Percentiles rank a stretch among this genome's conserved stretches.
Conservation (phyloP, 1,139 yeast species). For the Geotrichum citri-aurantii region DNA sequence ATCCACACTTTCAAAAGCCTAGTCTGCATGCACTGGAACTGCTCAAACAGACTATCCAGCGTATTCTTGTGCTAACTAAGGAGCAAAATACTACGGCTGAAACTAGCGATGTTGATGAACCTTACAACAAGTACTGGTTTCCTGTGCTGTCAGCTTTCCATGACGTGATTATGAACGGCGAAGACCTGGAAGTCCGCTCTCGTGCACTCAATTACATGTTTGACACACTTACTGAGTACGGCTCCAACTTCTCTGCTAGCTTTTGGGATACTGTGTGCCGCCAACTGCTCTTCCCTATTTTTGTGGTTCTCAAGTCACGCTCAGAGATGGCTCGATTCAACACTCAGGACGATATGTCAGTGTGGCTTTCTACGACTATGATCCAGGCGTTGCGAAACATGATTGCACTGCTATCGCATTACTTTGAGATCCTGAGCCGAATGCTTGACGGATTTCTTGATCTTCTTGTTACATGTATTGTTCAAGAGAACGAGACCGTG, state of each 20-base stretch:
- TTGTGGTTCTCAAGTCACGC: slow-evolving; percentile 68
- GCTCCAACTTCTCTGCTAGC: slow-evolving; percentile 61
- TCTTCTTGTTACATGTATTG: slow-evolving; percentile 76
- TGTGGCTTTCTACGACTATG: slow-evolving; percentile 96
- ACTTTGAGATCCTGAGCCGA: slow-evolving; percentile 65
- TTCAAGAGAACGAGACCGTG: slow-evolving; percentile 95
- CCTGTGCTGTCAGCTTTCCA: slow-evolving; percentile 79
- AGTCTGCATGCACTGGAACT: slow-evolving; percentile 77
- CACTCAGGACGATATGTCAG: slow-evolving; percentile 75
- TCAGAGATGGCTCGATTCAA: slow-evolving; percentile 68
- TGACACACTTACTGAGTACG: slow-evolving; percentile 73
- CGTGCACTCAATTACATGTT: slow-evolving; percentile 79
- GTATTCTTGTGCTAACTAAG: slow-evolving; percentile 16
- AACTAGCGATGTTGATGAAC: slow-evolving; percentile 31
- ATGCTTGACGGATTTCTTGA: slow-evolving; percentile 75
- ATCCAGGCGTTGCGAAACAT: slow-evolving; percentile 90
- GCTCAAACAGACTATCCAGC: slow-evolving; percentile 46
- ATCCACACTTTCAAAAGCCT: slow-evolving; percentile 71
- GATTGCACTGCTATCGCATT: slow-evolving; percentile 76
- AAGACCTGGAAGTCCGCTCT: slow-evolving; percentile 89
- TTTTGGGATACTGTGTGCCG: slow-evolving; percentile 83
- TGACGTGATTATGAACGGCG: slow-evolving; percentile 87
- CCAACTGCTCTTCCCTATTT: slow-evolving; percentile 81
- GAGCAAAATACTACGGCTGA: slow-evolving; percentile 5
- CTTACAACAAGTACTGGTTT: slow-evolving; percentile 55